Conservation (phyloP, 2,329 filamentous ascomycete genomes). For the Fusarium sterilihyphosum region DNA sequence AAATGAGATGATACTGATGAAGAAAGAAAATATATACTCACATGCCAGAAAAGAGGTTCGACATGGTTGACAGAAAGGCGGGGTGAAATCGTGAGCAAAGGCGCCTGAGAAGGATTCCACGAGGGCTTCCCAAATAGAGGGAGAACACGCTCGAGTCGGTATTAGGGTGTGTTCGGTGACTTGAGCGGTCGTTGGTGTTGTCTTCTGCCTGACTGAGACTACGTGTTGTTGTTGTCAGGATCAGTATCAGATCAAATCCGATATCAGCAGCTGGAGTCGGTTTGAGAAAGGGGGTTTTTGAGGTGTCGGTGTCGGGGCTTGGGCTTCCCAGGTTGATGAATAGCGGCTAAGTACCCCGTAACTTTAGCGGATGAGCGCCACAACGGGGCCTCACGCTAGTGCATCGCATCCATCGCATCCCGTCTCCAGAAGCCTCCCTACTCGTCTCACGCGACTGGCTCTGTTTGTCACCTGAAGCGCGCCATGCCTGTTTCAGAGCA, state of each 20-base stretch:
- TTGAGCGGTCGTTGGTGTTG: not conserved
- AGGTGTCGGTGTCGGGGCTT: conserved; percentile 39
- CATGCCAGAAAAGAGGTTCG: conserved; percentile 71
- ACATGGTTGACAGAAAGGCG: conserved; percentile 56
- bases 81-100: conserved; percentile 41
- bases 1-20: not conserved
- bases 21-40: conserved; percentile 53
- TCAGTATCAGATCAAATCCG: conserved; percentile 27
- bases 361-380: conserved; percentile 33
- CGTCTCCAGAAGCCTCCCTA: conserved; percentile 19
- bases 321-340: conserved; percentile 13
- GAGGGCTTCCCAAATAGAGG: conserved; percentile 17
- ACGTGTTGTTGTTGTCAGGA: conserved; percentile 31
- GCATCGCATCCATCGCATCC: conserved; percentile 7
- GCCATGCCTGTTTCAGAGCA: conserved; percentile 33
- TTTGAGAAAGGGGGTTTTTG: conserved; percentile 44
- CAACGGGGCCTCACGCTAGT: conserved; percentile 19
- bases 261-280: conserved; percentile 33
- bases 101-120: conserved; percentile 30
- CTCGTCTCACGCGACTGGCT: conserved; percentile 26
- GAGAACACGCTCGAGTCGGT: not conserved
- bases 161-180: not conserved
- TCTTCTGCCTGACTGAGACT: not conserved
- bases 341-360: conserved; percentile 42
- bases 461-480: conserved; percentile 40